phyloP scores from a whole-genome alignment of 2,329 filamentous ascomycete species.

The Aspergillus transmontanensis region DNA sequence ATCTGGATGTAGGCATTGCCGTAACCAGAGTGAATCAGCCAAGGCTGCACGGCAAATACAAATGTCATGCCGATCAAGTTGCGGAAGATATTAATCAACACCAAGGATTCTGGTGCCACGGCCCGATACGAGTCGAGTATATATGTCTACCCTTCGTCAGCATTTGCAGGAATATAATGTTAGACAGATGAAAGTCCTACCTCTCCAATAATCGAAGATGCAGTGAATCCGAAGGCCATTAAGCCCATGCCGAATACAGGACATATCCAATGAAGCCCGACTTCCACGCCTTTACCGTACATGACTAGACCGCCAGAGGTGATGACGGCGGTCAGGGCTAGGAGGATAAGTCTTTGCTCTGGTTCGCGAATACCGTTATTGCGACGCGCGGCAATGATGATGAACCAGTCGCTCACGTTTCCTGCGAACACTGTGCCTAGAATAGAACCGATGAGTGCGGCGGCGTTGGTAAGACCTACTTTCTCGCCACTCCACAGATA shows the following conservation, averaged over 20 bases:
- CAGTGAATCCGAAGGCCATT: constrained; percentile 7
- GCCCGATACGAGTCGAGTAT: constrained; percentile 5
- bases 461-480: constrained; percentile 1
- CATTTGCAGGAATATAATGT: not conserved
- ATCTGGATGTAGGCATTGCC: not conserved
- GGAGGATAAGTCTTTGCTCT: constrained; percentile 28
- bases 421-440: constrained; percentile 18
- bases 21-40: not conserved
- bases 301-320: constrained; percentile 2
- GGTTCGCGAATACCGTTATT: constrained; percentile 29
- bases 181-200: not conserved
- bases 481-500: constrained; percentile 5
- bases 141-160: not conserved
- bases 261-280: not conserved
- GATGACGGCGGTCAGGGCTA: not conserved
- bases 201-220: constrained; percentile 5
- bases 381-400: constrained; percentile 23
- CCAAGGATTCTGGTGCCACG: not conserved
- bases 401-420: constrained; percentile 27
- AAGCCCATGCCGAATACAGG: constrained; percentile 2
- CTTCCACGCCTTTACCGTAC: constrained; percentile 6
- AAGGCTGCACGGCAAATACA: not conserved
- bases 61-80: constrained; percentile 6
- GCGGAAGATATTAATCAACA: constrained; percentile 6
- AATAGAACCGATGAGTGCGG: not conserved